These are phyloP conservation scores for Secale cereale DNA, from an alignment of 176 grass and related monocot genomes.

Conservation along the genomic window DNA sequence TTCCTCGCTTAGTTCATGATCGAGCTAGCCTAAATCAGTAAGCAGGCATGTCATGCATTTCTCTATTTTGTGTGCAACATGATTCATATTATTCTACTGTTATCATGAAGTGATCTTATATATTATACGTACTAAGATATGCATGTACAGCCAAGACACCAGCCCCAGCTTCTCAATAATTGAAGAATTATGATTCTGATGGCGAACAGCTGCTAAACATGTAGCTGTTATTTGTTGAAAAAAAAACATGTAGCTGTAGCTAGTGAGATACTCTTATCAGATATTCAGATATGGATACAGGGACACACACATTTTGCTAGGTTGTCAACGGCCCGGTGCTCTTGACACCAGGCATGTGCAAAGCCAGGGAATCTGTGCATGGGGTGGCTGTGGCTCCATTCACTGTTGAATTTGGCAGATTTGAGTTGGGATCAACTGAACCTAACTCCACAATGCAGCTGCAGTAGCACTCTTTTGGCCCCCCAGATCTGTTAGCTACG, in stretches of 20 bases:
- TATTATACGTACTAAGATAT: no score
- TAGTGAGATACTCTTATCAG: background rate
- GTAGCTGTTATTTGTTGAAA: no score
- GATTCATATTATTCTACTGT: no score
- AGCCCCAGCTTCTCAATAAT: background rate
- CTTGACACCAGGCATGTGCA: background rate
- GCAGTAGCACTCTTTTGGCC: background rate
- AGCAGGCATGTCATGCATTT: no score
- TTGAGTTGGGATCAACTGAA: background rate
- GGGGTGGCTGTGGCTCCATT: background rate
- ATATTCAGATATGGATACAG: background rate
- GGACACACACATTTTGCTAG: background rate
- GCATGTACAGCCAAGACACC: background rate
- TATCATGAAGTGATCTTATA: no score
- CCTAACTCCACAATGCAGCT: background rate
- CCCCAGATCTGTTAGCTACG: background rate
- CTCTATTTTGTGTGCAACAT: no score
- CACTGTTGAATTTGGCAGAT: background rate
- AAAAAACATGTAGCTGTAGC: background rate
- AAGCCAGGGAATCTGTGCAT: background rate
- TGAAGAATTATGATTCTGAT: background rate
- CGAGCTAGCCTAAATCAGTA: no score
- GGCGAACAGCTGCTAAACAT: background rate
- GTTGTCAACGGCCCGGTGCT: background rate
- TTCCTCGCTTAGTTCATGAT: no score